Percentiles rank a stretch among this genome's conserved stretches.
phyloP scores from a whole-genome alignment of 1,139 yeast genomes.

The Hemisphaericaspora xylanilytica region DNA sequence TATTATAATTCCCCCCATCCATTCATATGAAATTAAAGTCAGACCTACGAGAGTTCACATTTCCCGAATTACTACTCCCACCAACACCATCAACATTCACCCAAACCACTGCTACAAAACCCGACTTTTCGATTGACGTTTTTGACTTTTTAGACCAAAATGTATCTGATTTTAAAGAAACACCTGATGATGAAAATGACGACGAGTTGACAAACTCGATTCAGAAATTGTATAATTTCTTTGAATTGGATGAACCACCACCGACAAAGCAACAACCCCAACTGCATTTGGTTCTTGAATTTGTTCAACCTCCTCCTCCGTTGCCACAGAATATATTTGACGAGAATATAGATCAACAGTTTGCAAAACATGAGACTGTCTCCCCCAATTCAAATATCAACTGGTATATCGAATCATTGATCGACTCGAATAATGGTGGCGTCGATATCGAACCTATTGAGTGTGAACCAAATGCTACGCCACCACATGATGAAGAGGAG shows the following conservation, averaged over 20 bases:
- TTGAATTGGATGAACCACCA: not conserved
- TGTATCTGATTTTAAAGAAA: constrained; percentile 1
- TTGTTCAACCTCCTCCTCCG: too few relatives aligned
- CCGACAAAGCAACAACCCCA: too few relatives aligned
- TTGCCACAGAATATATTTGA: too few relatives aligned
- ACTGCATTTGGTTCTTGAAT: too few relatives aligned
- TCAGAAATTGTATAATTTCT: not conserved
- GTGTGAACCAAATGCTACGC: not conserved
- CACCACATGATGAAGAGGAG: constrained; percentile 12
- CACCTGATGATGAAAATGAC: not conserved
- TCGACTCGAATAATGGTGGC: constrained; percentile 7
- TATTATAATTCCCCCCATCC: too few relatives aligned
- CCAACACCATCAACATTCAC: not conserved
- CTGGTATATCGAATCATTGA: constrained; percentile 11
- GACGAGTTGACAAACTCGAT: not conserved
- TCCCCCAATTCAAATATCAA: constrained; percentile 11
- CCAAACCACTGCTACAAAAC: not conserved
- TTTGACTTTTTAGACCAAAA: not conserved
- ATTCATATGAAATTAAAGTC: constrained; percentile 1
- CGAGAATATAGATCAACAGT: not conserved
- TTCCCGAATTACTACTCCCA: not conserved
- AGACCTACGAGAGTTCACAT: constrained; percentile 1
- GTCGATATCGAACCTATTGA: constrained; percentile 5
- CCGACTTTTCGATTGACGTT: not conserved
- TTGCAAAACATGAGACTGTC: constrained; percentile 4